Conservation (phyloP, 306 rosid genomes). For the Clitoria ternatea region DNA sequence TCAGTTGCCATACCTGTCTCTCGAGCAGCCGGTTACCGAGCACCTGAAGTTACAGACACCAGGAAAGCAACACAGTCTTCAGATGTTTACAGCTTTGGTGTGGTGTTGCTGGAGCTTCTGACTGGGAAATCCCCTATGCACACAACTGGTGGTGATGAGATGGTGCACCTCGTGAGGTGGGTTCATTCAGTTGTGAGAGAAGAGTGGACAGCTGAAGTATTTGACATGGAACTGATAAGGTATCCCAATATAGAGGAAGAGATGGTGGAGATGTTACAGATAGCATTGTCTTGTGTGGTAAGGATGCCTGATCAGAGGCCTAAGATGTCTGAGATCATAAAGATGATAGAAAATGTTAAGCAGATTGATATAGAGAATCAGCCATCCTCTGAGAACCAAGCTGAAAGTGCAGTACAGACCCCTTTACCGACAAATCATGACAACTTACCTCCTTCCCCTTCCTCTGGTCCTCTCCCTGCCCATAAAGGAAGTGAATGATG, state of each 20-base stretch:
- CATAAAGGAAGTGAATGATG: slow-evolving; percentile 1
- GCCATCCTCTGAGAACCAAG: slow-evolving; percentile 44
- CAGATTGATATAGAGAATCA: slow-evolving; percentile 45
- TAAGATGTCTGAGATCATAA: slow-evolving; percentile 55
- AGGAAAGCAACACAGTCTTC: slow-evolving; percentile 74
- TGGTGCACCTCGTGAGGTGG: slow-evolving; percentile 90
- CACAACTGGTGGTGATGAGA: slow-evolving; percentile 79
- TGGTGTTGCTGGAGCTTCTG: slow-evolving; percentile 79
- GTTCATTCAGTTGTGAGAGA: slow-evolving; percentile 96
- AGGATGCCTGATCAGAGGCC: slow-evolving; percentile 89
- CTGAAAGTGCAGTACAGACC: slow-evolving; percentile 40
- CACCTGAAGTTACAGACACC: slow-evolving; percentile 89
- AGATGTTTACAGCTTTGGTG: slow-evolving; percentile 86
- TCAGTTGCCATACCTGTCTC: slow-evolving; percentile 69
- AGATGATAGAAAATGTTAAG: slow-evolving; percentile 69
- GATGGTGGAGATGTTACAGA: slow-evolving; percentile 92
- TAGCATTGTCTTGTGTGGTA: slow-evolving; percentile 79
- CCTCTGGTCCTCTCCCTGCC: neutral
- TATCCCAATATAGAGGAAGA: slow-evolving; percentile 92
- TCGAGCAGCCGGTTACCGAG: slow-evolving; percentile 86
- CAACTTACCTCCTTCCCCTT: neutral
- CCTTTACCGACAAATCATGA: neutral
- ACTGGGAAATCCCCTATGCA: slow-evolving; percentile 90
- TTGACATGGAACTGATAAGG: slow-evolving; percentile 79
- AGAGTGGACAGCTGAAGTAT: slow-evolving; percentile 97